Evolutionary conservation across 2,329 filamentous ascomycete species (phyloP), one percentile per base, ranked within the genome.

Genomic region (Talaromyces piceae): DNA sequence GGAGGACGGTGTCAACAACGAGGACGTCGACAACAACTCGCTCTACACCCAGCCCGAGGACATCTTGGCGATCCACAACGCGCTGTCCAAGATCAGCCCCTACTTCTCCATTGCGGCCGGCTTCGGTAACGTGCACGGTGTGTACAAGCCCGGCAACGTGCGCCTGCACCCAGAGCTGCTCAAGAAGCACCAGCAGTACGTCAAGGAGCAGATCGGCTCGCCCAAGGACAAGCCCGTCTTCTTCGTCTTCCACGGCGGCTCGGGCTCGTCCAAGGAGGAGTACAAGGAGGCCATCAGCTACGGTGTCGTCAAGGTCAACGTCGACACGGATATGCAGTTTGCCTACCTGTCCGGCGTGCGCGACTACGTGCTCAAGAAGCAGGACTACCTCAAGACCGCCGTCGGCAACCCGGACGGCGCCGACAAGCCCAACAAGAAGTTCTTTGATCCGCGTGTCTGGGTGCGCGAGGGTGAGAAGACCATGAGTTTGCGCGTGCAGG

Each of bases 381-480:
- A 95, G 77, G 91, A 95, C 64, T 98, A 97, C 80, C 76, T 98
- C 62, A 76, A 81, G 76, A 83, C 79, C 55, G 81, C 88, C 66
- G 86, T 98, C 61, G 93, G 93, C 66, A 98, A 97, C 82, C 91
- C 91, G 59, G 91, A 97, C 47, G 91, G 91, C 55, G 84, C 83
- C 18, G 88, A 95, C 77, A 97, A 97, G 86, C 91, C 93, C 68
- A 98, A 98, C 84, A 98, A 98, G 88, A 97, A 96, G 78, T 85
- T 78, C 77, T 90, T 87, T 64, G 84, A 87, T 76, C 89, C 90
- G 63, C 85, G 90, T 74, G 89, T 96, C 68, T 95, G 91, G 91
- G 88, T 95, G 57, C 87, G 91, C 54, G 72, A 74, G 78, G 93
- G 91, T 66, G 93, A 98, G 83, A 95, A 96, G 84, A 90, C 86